Conservation (phyloP, 192 early-diverging fungal species). For the Backusella circina region DNA sequence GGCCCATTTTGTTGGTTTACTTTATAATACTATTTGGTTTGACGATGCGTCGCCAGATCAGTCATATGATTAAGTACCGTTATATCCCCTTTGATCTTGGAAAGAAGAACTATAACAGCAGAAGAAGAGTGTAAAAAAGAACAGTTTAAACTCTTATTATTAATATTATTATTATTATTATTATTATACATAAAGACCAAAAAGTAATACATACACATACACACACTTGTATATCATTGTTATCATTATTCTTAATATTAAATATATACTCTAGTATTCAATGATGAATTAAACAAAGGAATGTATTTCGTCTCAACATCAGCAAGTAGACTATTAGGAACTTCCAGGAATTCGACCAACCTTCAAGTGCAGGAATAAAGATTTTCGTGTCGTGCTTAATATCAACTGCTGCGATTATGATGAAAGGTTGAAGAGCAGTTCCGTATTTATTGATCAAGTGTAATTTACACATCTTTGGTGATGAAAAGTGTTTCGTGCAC, state of each 20-base stretch:
- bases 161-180: too few relatives aligned
- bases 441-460: constrained; percentile 50
- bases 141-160: too few relatives aligned
- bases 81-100: constrained; percentile 85
- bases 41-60: constrained; percentile 96
- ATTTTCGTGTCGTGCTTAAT: constrained; percentile 26
- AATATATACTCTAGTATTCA: too few relatives aligned
- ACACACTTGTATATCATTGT: neutral
- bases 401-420: constrained; percentile 35
- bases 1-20: constrained; percentile 97
- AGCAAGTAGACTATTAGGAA: constrained; percentile 24
- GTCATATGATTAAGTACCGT: constrained; percentile 95
- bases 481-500: constrained; percentile 38
- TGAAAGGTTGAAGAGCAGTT: constrained; percentile 26
- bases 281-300: neutral
- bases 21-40: constrained; percentile 90
- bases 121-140: constrained; percentile 6
- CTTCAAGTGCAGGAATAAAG: constrained; percentile 25
- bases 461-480: constrained; percentile 32
- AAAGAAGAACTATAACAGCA: constrained; percentile 61
- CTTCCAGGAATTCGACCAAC: constrained; percentile 30
- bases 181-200: neutral
- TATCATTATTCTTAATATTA: too few relatives aligned
- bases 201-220: too few relatives aligned
- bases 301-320: constrained; percentile 2